phyloP scores from a whole-genome alignment of 106 monocot species.

The Ottelia alismoides region DNA sequence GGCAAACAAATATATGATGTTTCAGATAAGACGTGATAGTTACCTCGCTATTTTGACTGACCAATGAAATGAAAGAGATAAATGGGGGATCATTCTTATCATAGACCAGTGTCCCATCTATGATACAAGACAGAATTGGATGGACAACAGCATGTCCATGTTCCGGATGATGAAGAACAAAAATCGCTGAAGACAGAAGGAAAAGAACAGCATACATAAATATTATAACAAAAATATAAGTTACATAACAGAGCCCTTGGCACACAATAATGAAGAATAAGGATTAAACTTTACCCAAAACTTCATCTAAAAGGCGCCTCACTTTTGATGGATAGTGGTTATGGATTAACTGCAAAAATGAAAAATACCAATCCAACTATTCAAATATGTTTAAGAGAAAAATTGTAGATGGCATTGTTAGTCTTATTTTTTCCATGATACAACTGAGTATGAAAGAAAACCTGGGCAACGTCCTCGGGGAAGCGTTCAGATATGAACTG shows the following conservation, averaged over 20 bases:
- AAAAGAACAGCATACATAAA: too few species aligned
- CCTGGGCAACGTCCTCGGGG: constrained; percentile 95
- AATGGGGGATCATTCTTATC: constrained; percentile 67
- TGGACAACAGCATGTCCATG: constrained; percentile 96
- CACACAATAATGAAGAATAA: too few species aligned
- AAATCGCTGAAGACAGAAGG: constrained; percentile 30
- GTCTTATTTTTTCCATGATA: too few species aligned
- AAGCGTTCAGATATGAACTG: constrained; percentile 93
- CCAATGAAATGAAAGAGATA: constrained; percentile 85
- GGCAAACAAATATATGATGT: too few species aligned
- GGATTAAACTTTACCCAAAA: constrained; percentile 75
- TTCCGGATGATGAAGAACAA: constrained; percentile 98
- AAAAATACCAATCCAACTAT: too few species aligned
- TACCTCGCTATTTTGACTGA: constrained; percentile 84
- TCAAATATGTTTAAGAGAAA: too few species aligned
- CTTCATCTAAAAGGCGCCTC: constrained; percentile 80
- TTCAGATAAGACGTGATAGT: too few species aligned
- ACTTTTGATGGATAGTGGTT: constrained; percentile 82
- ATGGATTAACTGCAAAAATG: constrained; percentile 84
- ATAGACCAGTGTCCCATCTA: constrained; percentile 73
- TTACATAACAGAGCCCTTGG: too few species aligned
- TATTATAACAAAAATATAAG: too few species aligned
- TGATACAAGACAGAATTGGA: constrained; percentile 96
- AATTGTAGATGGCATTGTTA: too few species aligned
- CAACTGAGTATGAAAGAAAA: too few species aligned